Evolutionary conservation across 306 rosid species (phyloP), one percentile per base, ranked within the genome.

Genomic region (Dalbergia cultrata): DNA sequence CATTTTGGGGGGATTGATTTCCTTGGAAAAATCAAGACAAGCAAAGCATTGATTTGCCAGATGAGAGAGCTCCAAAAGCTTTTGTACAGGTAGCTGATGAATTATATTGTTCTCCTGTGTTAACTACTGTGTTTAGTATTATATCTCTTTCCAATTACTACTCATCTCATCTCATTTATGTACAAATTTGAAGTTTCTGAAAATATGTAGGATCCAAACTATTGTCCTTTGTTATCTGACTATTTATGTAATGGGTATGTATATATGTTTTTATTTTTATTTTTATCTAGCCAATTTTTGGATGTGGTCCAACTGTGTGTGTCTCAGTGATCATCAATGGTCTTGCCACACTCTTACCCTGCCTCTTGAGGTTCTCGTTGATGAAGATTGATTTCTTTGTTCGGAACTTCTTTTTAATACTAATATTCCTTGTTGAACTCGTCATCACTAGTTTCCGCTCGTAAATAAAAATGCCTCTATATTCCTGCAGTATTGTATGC

Each of bases 141-240:
- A n/a, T 71, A 26, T 62, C 62, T 57, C 5, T 31, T 65, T 75
- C 41, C 41, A 13, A 74, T 62, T 31, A 39, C 85, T 66, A n/a
- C 67, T 47, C 47, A 74, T 73, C 67, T 47, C 47, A 74, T 73
- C 53, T 61, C 12, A 54, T 65, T 79, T 26, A 52, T 89, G 96
- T 89, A 86, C 57, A 87, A 70, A 17, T 53, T 53, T 75, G 0
- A 60, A 61, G 26, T 77, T 80, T 60, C 65, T 69, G n/a, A 22
- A 60, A 60, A 14, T 43, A 3, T 75, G 71, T 72, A 53, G 63
- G 57, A 58, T 74, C 65, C 21, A 71, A 56, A 5, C 54, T 69
- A 21, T 26, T 14, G 35, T 19, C 57, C 21, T 67, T 17, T 9
- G 8, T 59, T 34, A 31, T 18, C 65, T 33, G 4, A 5, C 6